A percentile compares a stretch with the other conserved stretches of the same genome.
phyloP scores from a whole-genome alignment of 2,329 filamentous ascomycete genomes.

The Cadophora gregata region DNA sequence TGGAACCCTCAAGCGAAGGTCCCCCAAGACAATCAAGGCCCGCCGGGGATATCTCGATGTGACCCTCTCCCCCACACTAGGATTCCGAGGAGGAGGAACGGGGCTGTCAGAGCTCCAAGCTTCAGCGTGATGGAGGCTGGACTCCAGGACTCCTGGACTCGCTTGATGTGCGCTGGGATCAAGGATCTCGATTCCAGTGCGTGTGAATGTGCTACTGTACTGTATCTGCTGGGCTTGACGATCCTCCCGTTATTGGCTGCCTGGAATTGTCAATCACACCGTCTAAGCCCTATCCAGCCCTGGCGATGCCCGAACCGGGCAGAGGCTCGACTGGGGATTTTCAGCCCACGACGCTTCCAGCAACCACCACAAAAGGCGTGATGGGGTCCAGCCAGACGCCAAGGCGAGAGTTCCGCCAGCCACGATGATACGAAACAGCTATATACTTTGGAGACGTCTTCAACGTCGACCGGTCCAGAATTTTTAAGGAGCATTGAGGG shows the following conservation, averaged over 20 bases:
- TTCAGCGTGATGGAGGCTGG: not conserved
- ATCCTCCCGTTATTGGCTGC: slow-evolving; percentile 7
- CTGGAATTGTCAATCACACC: not conserved
- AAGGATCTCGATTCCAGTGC: slow-evolving; percentile 1
- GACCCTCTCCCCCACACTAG: slow-evolving; percentile 2
- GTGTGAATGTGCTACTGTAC: too few relatives aligned
- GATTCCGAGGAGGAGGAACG: slow-evolving; percentile 7
- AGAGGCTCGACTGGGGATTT: not conserved
- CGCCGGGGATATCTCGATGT: not conserved
- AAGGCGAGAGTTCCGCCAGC: not conserved
- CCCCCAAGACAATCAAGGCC: not conserved
- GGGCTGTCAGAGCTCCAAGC: not conserved
- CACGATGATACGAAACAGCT: not conserved
- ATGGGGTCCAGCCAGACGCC: not conserved
- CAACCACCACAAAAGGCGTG: slow-evolving; percentile 4
- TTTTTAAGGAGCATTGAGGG: not conserved
- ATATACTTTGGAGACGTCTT: not conserved
- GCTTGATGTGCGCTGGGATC: slow-evolving; percentile 3
- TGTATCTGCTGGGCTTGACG: not conserved
- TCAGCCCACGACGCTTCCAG: slow-evolving; percentile 7
- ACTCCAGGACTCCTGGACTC: too few relatives aligned
- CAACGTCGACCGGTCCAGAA: not conserved
- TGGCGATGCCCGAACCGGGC: slow-evolving; percentile 14
- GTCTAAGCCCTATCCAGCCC: not conserved
- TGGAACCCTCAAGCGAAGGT: not conserved